Conservation (phyloP, 805 yeast species). For the Yamadazyma scolyti region DNA sequence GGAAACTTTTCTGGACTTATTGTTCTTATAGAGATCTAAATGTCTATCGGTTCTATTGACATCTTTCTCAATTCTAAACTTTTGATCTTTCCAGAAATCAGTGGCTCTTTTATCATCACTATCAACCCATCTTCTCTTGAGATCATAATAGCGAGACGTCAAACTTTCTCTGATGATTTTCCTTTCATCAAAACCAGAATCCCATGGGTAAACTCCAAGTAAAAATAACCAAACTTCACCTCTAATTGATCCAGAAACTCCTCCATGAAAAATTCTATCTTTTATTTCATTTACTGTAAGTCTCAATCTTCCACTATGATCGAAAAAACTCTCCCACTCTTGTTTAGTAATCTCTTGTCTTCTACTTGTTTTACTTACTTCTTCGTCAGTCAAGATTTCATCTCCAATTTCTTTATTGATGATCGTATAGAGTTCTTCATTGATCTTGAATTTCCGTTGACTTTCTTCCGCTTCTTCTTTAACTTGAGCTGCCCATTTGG, state of each 20-base stretch:
- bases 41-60: conserved; percentile 87
- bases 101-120: conserved; percentile 48
- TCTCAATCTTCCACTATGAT: conserved; percentile 66
- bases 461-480: conserved; percentile 81
- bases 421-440: conserved; percentile 57
- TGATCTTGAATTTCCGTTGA: conserved; percentile 46
- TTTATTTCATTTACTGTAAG: conserved; percentile 77
- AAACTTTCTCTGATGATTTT: conserved; percentile 52
- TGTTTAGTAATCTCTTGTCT: conserved; percentile 59
- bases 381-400: conserved; percentile 54
- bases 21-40: conserved; percentile 53
- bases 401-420: conserved; percentile 62
- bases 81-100: conserved; percentile 86
- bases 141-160: conserved; percentile 56
- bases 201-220: conserved; percentile 87
- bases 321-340: conserved; percentile 88
- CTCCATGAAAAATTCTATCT: conserved; percentile 87
- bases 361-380: conserved; percentile 59
- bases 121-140: conserved; percentile 66
- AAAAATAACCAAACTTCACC: conserved; percentile 83
- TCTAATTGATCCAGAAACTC: conserved; percentile 57
- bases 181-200: conserved; percentile 68
- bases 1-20: conserved; percentile 26
- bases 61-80: conserved; percentile 87
- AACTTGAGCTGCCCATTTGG: conserved; percentile 95